These are phyloP conservation scores for Daldinia grandis DNA, from an alignment of 495 filamentous ascomycete species.

Conservation along the genomic window DNA sequence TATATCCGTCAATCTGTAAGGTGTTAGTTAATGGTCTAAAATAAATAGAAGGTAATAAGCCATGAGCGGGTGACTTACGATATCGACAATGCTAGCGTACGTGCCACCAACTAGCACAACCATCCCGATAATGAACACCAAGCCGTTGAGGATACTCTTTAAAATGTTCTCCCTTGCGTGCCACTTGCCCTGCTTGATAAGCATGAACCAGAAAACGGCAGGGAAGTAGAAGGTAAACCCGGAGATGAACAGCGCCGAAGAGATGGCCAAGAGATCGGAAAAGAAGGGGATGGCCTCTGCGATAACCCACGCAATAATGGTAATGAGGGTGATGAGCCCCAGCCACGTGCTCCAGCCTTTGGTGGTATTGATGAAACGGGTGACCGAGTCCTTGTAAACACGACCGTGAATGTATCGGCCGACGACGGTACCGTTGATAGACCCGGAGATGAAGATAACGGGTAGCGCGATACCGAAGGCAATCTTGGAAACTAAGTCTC, in stretches of 20 bases:
- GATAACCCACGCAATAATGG: conserved; percentile 74
- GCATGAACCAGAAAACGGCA: conserved; percentile 70
- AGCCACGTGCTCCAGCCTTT: conserved; percentile 68
- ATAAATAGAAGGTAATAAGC: background rate
- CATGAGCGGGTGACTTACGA: conserved; percentile 53
- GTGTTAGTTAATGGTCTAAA: background rate
- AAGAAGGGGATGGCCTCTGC: conserved; percentile 78
- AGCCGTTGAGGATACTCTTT: conserved; percentile 56
- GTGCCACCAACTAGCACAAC: conserved; percentile 66
- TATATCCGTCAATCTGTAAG: conserved; percentile 56
- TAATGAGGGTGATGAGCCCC: conserved; percentile 64
- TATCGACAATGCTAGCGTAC: conserved; percentile 64
- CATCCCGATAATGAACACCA: conserved; percentile 64
- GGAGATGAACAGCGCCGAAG: conserved; percentile 68
- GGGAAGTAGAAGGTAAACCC: conserved; percentile 74
- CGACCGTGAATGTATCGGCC: conserved; percentile 73
- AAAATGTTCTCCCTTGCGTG: conserved; percentile 56
- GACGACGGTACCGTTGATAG: conserved; percentile 67
- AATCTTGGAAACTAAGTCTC: conserved; percentile 68
- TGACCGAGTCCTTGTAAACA: conserved; percentile 63
- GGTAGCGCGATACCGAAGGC: conserved; percentile 84
- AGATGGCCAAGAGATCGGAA: conserved; percentile 67
- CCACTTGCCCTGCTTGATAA: conserved; percentile 64
- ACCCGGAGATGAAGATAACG: conserved; percentile 76
- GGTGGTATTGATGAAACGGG: conserved; percentile 67